phyloP scores from a whole-genome alignment of 176 grass and related monocot genomes.

The Oryza rufipogon region DNA sequence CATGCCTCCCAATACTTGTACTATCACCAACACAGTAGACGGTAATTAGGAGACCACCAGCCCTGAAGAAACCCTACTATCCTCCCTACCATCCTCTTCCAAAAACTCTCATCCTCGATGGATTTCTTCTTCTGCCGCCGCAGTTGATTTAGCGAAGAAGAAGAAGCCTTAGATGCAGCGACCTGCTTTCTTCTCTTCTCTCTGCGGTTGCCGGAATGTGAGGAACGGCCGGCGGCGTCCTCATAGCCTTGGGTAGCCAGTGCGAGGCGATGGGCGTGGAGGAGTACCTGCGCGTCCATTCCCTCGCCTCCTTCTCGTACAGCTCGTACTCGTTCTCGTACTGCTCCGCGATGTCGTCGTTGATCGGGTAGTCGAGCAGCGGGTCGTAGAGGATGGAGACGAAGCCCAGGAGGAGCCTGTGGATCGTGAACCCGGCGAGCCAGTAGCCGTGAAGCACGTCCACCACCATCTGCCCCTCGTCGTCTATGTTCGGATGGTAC shows the following conservation, averaged over 20 bases:
- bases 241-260: not conserved
- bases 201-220: no score
- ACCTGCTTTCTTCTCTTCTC: no score
- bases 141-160: no score
- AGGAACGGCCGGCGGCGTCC: no score
- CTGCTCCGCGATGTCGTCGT: not conserved
- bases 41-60: no score
- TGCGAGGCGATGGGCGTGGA: not conserved
- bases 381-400: constrained; percentile 46
- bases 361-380: constrained; percentile 26
- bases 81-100: no score
- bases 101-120: no score
- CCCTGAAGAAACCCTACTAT: no score
- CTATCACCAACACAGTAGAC: no score
- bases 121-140: no score
- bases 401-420: not conserved
- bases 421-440: not conserved
- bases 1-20: no score
- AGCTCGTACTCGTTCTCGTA: not conserved
- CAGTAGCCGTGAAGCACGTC: constrained; percentile 1
- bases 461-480: not conserved
- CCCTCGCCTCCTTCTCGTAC: constrained; percentile 14
- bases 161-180: no score
- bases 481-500: constrained; percentile 32
- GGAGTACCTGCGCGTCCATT: constrained; percentile 7